Conservation (phyloP, 2,329 filamentous ascomycete genomes). For the Cercospora zeina region DNA sequence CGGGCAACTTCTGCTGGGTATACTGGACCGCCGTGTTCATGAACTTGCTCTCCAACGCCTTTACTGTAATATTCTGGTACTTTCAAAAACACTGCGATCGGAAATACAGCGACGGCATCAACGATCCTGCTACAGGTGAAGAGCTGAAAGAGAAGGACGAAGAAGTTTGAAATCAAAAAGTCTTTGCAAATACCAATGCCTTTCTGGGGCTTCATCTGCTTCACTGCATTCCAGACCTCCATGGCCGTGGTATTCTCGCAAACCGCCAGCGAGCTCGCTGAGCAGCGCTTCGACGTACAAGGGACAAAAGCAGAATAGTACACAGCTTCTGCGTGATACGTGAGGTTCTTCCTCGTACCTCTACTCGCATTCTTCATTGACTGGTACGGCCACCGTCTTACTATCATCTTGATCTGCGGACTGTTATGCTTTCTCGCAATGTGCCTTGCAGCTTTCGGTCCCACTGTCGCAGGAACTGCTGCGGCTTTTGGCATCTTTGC, state of each 20-base stretch:
- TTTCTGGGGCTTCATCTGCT: conserved; percentile 58
- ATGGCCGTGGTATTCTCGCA: conserved; percentile 56
- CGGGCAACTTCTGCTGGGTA: conserved; percentile 62
- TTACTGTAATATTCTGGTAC: conserved; percentile 56
- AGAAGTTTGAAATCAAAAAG: conserved; percentile 58
- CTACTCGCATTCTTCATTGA: conserved; percentile 59
- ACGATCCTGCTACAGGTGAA: conserved; percentile 60
- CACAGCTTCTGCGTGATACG: conserved; percentile 57
- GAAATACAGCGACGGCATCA: conserved; percentile 48
- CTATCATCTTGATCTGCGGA: conserved; percentile 50
- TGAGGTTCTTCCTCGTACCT: conserved; percentile 60
- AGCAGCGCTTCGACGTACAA: conserved; percentile 59
- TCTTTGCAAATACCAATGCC: conserved; percentile 60
- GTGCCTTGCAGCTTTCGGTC: conserved; percentile 56
- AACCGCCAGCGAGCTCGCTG: conserved; percentile 62
- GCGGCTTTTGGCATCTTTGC: conserved; percentile 63
- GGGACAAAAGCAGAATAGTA: conserved; percentile 62
- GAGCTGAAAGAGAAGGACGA: conserved; percentile 60
- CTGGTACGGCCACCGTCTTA: conserved; percentile 55
- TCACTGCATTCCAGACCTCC: conserved; percentile 61
- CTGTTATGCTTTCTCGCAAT: conserved; percentile 56
- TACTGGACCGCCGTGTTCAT: conserved; percentile 64
- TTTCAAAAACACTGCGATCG: conserved; percentile 56
- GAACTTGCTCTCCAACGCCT: conserved; percentile 63
- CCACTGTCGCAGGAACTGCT: conserved; percentile 54